Evolutionary conservation across 2,329 filamentous ascomycete genomes (phyloP), one percentile per base, ranked within the genome.

Genomic region (Exophiala phaeomuriformis): DNA sequence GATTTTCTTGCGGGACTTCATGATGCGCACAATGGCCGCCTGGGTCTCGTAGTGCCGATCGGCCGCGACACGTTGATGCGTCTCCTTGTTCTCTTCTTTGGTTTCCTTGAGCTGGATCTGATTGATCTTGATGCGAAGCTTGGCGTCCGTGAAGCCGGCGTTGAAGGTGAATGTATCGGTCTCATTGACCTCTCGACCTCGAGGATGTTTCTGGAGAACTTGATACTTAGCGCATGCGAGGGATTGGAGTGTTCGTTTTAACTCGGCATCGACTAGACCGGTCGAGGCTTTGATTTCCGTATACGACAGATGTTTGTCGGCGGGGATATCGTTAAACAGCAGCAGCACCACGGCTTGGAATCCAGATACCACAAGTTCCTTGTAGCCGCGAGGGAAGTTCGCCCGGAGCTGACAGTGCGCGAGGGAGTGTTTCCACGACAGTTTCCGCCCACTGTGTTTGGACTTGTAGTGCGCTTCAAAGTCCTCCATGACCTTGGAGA

Each of bases 61-160:
- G 49, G 87, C 86, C 0, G 84, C 85, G 3, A 98, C 88, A 41
- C 89, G 82, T 69, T 95, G 86, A 70, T 97, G 90, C 1, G 90
- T 97, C 64, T 86, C 88, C 70, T 90, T 87, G 72, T 96, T 96
- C 72, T 98, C 93, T 66, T 91, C 86, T 64, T 86, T 87, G 0
- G 93, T 97, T 72, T 98, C 93, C 72, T 93, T 94, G 47, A 96
- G 80, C 71, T 98, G 93, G 63, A 98, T 93, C 71, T 96, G 91
- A 72, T 97, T 98, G 75, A 98, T 96, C 75, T 98, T 98, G 72
- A 98, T 84, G 52, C 90, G 83, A 70, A 88, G 86, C 70, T 93
- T 95, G 19, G 84, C 79, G 66, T 96, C 86, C 2, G 74, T 74
- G 70, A 98, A 98, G 10, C 68, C 68, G 42, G 78, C 71, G 72